Evolutionary conservation across 208 protist species (phyloP).

Genomic region (Trypanosomatidae sp.): DNA sequence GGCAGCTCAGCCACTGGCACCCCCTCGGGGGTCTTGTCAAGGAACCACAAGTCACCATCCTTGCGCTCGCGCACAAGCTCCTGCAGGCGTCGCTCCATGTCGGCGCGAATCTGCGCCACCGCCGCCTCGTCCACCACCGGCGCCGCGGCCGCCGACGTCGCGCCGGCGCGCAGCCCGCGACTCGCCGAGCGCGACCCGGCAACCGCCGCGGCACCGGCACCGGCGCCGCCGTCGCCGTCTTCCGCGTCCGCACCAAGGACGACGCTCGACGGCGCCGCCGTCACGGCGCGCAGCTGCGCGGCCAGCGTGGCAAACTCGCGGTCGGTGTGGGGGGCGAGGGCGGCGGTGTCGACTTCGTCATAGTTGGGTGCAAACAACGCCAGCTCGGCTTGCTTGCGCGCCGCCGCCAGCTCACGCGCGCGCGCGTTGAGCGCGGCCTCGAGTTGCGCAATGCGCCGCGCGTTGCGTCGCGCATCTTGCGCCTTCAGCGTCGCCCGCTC

Average conservation of each 20-base stretch:
- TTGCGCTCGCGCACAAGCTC: constrained; percentile 41
- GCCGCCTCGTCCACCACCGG: constrained; percentile 11
- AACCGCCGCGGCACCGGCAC: constrained; percentile 1
- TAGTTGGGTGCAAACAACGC: constrained; percentile 22
- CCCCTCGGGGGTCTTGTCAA: constrained; percentile 57
- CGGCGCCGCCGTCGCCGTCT: background rate
- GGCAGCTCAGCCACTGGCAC: constrained; percentile 50
- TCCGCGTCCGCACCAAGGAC: background rate
- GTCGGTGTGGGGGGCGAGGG: constrained; percentile 46
- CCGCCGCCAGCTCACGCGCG: constrained; percentile 35
- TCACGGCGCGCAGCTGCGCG: constrained; percentile 28
- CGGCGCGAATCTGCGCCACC: constrained; percentile 13
- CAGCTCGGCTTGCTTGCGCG: constrained; percentile 45
- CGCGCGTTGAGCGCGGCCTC: constrained; percentile 52
- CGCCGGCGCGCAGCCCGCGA: too few relatives aligned
- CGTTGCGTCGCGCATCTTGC: constrained; percentile 43
- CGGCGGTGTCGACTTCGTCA: constrained; percentile 34
- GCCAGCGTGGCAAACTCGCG: constrained; percentile 35
- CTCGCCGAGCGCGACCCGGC: too few relatives aligned
- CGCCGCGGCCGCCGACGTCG: constrained; percentile 1
- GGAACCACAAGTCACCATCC: constrained; percentile 50
- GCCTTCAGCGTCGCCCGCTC: constrained; percentile 56
- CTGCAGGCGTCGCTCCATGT: constrained; percentile 25
- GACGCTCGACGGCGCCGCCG: constrained; percentile 9
- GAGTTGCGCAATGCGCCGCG: constrained; percentile 36